phyloP scores from a whole-genome alignment of 441 rosid genomes.

The Metrosideros polymorpha region DNA sequence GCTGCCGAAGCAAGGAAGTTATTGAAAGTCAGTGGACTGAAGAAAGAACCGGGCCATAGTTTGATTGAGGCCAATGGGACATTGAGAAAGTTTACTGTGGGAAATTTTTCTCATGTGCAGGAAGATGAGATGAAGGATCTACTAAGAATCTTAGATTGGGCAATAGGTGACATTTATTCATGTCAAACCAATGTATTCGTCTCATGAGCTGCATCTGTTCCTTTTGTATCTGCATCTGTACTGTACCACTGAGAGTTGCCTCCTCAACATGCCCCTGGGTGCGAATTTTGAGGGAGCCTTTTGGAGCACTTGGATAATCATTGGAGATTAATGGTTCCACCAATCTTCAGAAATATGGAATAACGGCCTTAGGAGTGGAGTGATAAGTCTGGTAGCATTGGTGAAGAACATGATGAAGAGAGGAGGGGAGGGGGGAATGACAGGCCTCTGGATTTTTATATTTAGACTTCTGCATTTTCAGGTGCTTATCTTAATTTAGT shows the following conservation, averaged over 20 bases:
- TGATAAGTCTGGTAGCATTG: neutral
- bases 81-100: slow-evolving; percentile 30
- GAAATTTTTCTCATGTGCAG: slow-evolving; percentile 36
- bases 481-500: neutral
- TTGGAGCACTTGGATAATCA: neutral
- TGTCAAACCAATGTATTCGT: neutral
- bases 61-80: slow-evolving; percentile 35
- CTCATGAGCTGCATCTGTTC: neutral
- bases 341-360: neutral
- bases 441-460: neutral
- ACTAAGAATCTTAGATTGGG: slow-evolving; percentile 24
- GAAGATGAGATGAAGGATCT: slow-evolving; percentile 27
- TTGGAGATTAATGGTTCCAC: neutral
- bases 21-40: slow-evolving; percentile 52
- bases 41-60: slow-evolving; percentile 53
- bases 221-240: neutral
- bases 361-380: neutral
- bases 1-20: slow-evolving; percentile 46
- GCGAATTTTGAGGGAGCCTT: neutral
- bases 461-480: neutral
- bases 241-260: neutral
- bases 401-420: neutral
- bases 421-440: neutral
- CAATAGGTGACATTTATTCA: slow-evolving; percentile 7
- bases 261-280: neutral